Evolutionary conservation across 2,329 filamentous ascomycete species (phyloP), one percentile per base, ranked within the genome.

Genomic region (Aureobasidium subglaciale): DNA sequence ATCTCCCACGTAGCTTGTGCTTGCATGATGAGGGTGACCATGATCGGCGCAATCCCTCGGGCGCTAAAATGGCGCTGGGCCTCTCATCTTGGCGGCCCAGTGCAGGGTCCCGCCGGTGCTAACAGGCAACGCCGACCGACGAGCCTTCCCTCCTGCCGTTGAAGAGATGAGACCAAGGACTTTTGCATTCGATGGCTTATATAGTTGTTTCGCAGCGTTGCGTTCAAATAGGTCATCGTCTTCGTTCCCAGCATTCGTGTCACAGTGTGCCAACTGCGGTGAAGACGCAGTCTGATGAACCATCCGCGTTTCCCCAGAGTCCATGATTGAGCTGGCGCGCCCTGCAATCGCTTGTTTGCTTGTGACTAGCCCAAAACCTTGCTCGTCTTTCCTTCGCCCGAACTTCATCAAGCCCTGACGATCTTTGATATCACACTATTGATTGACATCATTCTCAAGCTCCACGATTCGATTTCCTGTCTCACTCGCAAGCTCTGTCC

Each of bases 381-480:
- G 50, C 34, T 25, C 27, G 13, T n/a, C 13, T 54, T 35, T 15
- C 18, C 20, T 22, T 38, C 20, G 29, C 27, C 45, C 45, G 27
- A 49, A 45, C 43, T 34, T 15, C 25, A 50, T n/a, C 38, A 8
- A 27, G 50, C 50, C 50, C 50, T 54, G 50, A 34, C 50, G 38
- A 54, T 54, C 38, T 9, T 34, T 43, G 48, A 52, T 43, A 54
- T 54, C 38, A 54, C 38, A 25, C 15, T 43, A 43, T 43, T 15
- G 27, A 27, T 42, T 53, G 48, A 53, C 37, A 41, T 53, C 48
- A 37, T 50, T 6, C 24, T 25, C 46, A 7, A 48, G 32, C 34
- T 29, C 10, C 16, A 37, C 22, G 8, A 22, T 30, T 53, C 35
- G 18, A 40, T 29, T 24, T 32, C 18, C 10, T 41, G 37, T 53